These are phyloP conservation scores for Solanum ossicruentum DNA, from an alignment of 257 asterid genomes.

Conservation along the genomic window DNA sequence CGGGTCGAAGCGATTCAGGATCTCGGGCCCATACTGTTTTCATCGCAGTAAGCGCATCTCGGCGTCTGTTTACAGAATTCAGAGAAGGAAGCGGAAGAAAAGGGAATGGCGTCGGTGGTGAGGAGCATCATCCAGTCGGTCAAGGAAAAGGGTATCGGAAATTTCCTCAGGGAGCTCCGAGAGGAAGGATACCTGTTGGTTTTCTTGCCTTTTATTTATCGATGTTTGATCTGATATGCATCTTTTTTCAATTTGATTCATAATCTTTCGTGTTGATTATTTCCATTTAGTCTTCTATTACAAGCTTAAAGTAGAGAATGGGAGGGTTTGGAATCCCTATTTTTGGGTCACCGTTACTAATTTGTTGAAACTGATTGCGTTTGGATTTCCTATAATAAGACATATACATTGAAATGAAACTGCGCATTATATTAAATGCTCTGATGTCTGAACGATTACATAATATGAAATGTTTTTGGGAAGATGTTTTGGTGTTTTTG, in stretches of 20 bases:
- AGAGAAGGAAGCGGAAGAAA: background rate
- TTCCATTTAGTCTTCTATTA: background rate
- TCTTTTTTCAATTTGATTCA: background rate
- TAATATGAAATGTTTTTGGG: background rate
- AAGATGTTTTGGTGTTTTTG: background rate
- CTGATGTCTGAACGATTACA: background rate
- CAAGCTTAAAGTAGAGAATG: background rate
- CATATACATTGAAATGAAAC: background rate
- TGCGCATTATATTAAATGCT: background rate
- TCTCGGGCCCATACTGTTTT: background rate
- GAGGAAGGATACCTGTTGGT: conserved; percentile 77
- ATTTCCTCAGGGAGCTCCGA: conserved; percentile 49
- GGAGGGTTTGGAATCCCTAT: conserved; percentile 8
- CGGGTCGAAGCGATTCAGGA: background rate
- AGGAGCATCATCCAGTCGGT: conserved; percentile 56
- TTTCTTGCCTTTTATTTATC: background rate
- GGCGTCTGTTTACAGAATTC: background rate
- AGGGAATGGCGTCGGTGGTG: conserved; percentile 58
- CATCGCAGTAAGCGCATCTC: background rate
- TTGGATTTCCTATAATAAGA: background rate
- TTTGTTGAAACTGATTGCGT: background rate
- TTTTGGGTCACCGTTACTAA: background rate
- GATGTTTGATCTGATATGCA: background rate
- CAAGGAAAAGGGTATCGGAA: conserved; percentile 72
- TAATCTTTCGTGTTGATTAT: background rate